Percentiles rank a stretch among this genome's conserved stretches.
phyloP scores from a whole-genome alignment of 2,329 filamentous ascomycete species.

The Saccharata proteae region DNA sequence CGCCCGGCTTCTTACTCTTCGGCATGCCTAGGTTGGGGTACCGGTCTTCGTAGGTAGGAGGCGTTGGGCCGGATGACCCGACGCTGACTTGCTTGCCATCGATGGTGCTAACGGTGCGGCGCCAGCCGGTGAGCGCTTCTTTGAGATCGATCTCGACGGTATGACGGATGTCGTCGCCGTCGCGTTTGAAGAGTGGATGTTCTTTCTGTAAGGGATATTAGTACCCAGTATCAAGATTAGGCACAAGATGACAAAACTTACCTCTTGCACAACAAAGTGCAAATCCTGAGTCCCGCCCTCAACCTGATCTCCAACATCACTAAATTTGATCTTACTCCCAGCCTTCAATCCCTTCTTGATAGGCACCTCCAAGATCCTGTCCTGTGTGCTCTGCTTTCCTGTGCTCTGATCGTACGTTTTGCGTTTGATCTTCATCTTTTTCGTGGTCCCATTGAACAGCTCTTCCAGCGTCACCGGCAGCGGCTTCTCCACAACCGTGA shows the following conservation, averaged over 20 bases:
- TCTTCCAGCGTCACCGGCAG: conserved; percentile 78
- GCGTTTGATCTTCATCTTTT: conserved; percentile 97
- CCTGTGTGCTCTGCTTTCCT: conserved; percentile 74
- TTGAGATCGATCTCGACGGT: conserved; percentile 76
- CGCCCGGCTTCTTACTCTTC: conserved; percentile 73
- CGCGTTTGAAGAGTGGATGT: conserved; percentile 71
- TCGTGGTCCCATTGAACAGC: conserved; percentile 71
- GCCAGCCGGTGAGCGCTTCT: conserved; percentile 91
- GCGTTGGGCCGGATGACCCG: conserved; percentile 71
- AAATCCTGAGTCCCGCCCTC: conserved; percentile 92
- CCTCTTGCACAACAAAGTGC: conserved; percentile 90
- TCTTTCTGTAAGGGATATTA: conserved; percentile 51
- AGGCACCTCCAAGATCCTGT: conserved; percentile 84
- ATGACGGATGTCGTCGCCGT: conserved; percentile 75
- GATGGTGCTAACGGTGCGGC: conserved; percentile 80
- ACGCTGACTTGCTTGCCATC: conserved; percentile 77
- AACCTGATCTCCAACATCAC: conserved; percentile 93
- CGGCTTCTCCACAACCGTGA: conserved; percentile 79
- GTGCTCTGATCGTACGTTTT: conserved; percentile 77
- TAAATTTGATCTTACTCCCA: conserved; percentile 96
- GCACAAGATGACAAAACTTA: no score
- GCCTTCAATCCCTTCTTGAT: conserved; percentile 95
- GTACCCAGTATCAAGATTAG: conserved; percentile 10
- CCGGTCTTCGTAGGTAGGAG: conserved; percentile 66
- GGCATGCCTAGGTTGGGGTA: conserved; percentile 91